Base-by-base conservation (phyloP, 352 stramenopile genomes). In the Phytophthora palmivora region DNA sequence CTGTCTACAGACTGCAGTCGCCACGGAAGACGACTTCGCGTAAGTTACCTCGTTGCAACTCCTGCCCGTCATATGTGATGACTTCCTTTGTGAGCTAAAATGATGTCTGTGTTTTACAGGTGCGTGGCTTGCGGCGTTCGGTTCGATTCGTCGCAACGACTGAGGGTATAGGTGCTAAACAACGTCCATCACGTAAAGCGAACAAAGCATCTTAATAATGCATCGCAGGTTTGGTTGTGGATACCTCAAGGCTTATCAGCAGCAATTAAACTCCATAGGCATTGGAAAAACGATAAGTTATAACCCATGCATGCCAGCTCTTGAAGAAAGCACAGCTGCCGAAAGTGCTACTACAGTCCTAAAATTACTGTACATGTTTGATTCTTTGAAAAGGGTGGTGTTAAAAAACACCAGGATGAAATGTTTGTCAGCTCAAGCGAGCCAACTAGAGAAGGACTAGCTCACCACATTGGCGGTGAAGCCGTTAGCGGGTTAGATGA, bases 331-430 rank as follows among this genome's bases (percentile, higher is more conserved):
- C n/a, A n/a, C n/a, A n/a, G n/a, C n/a, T n/a, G n/a, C n/a, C n/a
- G n/a, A n/a, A n/a, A n/a, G n/a, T n/a, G n/a, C n/a, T n/a, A n/a
- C n/a, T n/a, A n/a, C n/a, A n/a, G n/a, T n/a, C n/a, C n/a, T n/a
- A n/a, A n/a, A n/a, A n/a, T n/a, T n/a, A n/a, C n/a, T n/a, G n/a
- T 52, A 54, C 33, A 24, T 14, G 30, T 55, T 54, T 45, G 0
- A 65, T 79, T 82, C 64, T 76, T 57, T 14, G 41, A 37, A 72
- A 79, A 76, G 73, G 79, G 76, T 89, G 82, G 78, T 89, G 82
- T 91, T 91, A 70, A 91, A 82, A 89, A 91, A 91, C 82, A 89
- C 79, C 82, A 91, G 61, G 55, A 52, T 69, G 45, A 73, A 60
- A 49, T 54, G 58, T 65, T 59, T 45, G 53, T 32, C 44, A 39